Evolutionary conservation across 2,329 filamentous ascomycete species (phyloP).

Genomic region (Coniochaeta sp.): DNA sequence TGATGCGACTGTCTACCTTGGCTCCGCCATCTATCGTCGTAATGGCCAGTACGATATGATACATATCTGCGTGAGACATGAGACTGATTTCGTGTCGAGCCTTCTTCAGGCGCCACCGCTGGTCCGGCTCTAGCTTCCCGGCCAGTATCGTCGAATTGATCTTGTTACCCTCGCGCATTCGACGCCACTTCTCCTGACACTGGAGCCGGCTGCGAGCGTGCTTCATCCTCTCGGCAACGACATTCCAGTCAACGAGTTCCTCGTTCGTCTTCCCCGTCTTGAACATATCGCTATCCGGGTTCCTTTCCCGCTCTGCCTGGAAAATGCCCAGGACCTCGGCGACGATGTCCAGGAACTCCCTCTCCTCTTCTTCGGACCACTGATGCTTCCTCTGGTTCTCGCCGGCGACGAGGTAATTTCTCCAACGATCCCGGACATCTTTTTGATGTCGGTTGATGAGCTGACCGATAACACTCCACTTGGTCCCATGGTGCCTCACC

Average conservation of each 20-base stretch:
- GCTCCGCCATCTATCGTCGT: slow-evolving; percentile 36
- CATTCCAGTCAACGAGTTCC: slow-evolving; percentile 55
- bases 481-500: slow-evolving; percentile 38
- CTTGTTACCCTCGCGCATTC: slow-evolving; percentile 25
- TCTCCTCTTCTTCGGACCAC: slow-evolving; percentile 58
- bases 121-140: slow-evolving; percentile 6
- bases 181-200: slow-evolving; percentile 61
- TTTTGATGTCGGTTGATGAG: slow-evolving; percentile 55
- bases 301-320: slow-evolving; percentile 25
- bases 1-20: slow-evolving; percentile 6
- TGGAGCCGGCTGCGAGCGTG: slow-evolving; percentile 57
- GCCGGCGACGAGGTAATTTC: slow-evolving; percentile 57
- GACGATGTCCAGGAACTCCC: slow-evolving; percentile 42
- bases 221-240: slow-evolving; percentile 55
- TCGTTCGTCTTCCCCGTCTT: slow-evolving; percentile 35
- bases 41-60: slow-evolving; percentile 34
- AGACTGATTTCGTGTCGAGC: slow-evolving; percentile 31
- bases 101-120: slow-evolving; percentile 33
- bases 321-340: slow-evolving; percentile 42
- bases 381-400: slow-evolving; percentile 40
- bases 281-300: slow-evolving; percentile 18
- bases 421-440: slow-evolving; percentile 63
- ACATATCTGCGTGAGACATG: slow-evolving; percentile 37
- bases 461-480: slow-evolving; percentile 56
- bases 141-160: slow-evolving; percentile 9